A percentile compares a stretch with the other conserved stretches of the same genome.
phyloP scores from a whole-genome alignment of 2,329 filamentous ascomycete species.

The Thyridium curvatum region DNA sequence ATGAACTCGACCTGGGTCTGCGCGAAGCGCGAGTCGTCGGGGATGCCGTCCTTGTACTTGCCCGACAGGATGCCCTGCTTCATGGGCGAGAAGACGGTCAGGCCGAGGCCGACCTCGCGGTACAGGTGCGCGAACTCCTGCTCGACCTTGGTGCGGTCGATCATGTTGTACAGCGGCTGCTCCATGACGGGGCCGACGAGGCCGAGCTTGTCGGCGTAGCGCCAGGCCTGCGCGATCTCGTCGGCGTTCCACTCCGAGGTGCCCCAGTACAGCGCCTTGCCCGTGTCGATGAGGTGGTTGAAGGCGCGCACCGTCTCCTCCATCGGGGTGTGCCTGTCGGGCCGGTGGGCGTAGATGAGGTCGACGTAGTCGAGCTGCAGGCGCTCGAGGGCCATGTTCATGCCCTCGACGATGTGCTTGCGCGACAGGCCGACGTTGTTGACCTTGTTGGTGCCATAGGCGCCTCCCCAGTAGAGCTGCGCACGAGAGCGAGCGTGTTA shows the following conservation, averaged over 20 bases:
- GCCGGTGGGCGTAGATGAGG: conserved; percentile 55
- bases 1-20: conserved; percentile 50
- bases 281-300: conserved; percentile 48
- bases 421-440: conserved; percentile 43
- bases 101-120: conserved; percentile 49
- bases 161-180: conserved; percentile 63
- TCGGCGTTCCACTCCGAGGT: conserved; percentile 66
- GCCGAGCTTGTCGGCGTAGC: conserved; percentile 50
- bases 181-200: conserved; percentile 60
- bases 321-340: conserved; percentile 52
- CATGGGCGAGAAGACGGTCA: conserved; percentile 47
- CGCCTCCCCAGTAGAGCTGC: conserved; percentile 57
- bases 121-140: conserved; percentile 50
- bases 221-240: conserved; percentile 59
- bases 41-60: conserved; percentile 59
- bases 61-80: conserved; percentile 52
- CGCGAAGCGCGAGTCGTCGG: conserved; percentile 53
- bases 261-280: conserved; percentile 67
- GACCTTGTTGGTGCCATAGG: conserved; percentile 47
- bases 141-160: conserved; percentile 47
- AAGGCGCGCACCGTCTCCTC: conserved; percentile 54
- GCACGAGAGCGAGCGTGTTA: conserved; percentile 40
- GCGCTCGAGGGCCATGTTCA: conserved; percentile 50
- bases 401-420: conserved; percentile 49
- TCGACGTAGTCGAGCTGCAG: conserved; percentile 62